Evolutionary conservation across 73 alveolate genomes (phyloP).

Genomic region (Paramecium biaurelia): DNA sequence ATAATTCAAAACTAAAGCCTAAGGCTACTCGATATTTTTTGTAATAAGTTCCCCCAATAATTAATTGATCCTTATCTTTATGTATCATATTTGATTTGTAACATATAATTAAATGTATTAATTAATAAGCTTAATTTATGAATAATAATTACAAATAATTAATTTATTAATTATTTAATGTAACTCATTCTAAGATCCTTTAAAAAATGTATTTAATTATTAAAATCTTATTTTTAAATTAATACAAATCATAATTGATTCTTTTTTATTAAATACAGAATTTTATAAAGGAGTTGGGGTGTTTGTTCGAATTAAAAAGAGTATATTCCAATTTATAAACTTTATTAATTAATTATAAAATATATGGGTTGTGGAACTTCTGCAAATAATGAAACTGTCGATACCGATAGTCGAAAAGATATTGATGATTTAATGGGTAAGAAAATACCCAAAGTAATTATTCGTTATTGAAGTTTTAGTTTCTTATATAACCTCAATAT

Average conservation of each 20-base stretch:
- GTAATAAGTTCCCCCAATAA: background rate
- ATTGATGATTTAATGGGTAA: slow-evolving; percentile 10
- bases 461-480: background rate
- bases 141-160: too few species aligned
- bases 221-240: background rate
- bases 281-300: background rate
- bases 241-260: background rate
- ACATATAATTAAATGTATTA: background rate
- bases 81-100: background rate
- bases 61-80: background rate
- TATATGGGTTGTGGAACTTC: slow-evolving; percentile 38
- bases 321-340: background rate
- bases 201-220: background rate
- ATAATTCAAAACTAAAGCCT: background rate
- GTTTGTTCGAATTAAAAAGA: background rate
- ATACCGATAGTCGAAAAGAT: background rate
- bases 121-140: background rate
- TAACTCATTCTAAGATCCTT: background rate
- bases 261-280: background rate
- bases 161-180: too few species aligned
- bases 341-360: background rate
- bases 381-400: background rate
- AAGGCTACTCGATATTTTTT: background rate
- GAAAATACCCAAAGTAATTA: slow-evolving; percentile 13
- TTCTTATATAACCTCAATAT: slow-evolving; percentile 17